Evolutionary conservation across 2,329 filamentous ascomycete species (phyloP).

Genomic region (Claviceps sp.): DNA sequence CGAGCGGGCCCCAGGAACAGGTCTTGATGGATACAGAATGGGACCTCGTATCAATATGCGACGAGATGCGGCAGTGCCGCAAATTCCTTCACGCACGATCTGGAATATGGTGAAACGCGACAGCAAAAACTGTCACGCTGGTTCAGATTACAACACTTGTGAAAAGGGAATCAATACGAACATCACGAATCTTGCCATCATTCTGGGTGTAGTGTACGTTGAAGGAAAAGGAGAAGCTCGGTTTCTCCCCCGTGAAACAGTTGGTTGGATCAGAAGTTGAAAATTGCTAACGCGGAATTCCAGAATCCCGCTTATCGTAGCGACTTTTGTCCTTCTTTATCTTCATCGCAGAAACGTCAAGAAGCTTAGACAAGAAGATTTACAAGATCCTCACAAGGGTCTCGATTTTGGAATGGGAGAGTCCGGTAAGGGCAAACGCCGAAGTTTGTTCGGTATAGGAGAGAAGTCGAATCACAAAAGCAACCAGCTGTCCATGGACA

Average conservation of each 20-base stretch:
- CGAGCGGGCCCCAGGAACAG: constrained; percentile 6
- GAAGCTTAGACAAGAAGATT: constrained; percentile 64
- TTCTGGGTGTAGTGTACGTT: constrained; percentile 58
- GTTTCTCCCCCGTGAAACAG: background rate
- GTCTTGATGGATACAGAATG: constrained; percentile 12
- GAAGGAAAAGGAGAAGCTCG: background rate
- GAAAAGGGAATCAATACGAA: constrained; percentile 44
- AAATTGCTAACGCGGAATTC: background rate
- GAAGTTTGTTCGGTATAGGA: constrained; percentile 35
- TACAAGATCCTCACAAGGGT: constrained; percentile 74
- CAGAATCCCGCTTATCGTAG: constrained; percentile 64
- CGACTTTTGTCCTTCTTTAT: constrained; percentile 54
- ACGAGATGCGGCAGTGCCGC: constrained; percentile 6
- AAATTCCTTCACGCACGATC: constrained; percentile 2
- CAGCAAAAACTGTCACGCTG: constrained; percentile 3
- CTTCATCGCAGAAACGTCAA: constrained; percentile 68
- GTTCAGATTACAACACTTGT: constrained; percentile 28
- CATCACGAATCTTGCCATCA: constrained; percentile 51
- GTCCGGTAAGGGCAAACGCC: constrained; percentile 24
- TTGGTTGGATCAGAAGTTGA: background rate
- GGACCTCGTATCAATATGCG: constrained; percentile 15
- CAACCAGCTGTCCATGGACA: constrained; percentile 54
- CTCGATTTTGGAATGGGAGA: constrained; percentile 80
- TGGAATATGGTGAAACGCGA: constrained; percentile 7
- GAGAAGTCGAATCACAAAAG: constrained; percentile 38